Evolutionary conservation across 306 rosid genomes (phyloP).

Genomic region (Leucaena leucocephala): DNA sequence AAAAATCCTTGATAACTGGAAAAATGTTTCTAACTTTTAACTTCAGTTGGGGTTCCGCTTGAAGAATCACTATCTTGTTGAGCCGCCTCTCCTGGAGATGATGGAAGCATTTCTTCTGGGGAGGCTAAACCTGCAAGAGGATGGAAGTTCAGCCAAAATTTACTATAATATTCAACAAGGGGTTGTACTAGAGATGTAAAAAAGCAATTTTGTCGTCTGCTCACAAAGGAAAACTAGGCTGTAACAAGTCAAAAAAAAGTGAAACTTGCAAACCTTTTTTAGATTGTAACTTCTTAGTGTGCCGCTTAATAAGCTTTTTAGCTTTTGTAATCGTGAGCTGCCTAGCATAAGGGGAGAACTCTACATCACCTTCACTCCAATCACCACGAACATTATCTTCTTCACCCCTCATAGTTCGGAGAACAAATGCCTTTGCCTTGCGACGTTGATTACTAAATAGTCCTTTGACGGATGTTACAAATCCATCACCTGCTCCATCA

Average conservation of each 20-base stretch:
- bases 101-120: constrained; percentile 59
- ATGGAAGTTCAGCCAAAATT: constrained; percentile 13
- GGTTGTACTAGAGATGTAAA: neutral
- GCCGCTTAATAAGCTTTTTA: constrained; percentile 78
- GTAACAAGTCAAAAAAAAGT: neutral
- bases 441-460: constrained; percentile 81
- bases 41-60: constrained; percentile 67
- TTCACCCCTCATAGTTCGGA: constrained; percentile 82
- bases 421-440: constrained; percentile 85
- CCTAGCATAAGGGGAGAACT: constrained; percentile 72
- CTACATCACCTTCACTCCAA: constrained; percentile 73
- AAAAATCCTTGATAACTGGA: neutral
- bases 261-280: constrained; percentile 61
- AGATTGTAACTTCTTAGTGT: constrained; percentile 65
- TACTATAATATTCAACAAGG: neutral
- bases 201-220: neutral
- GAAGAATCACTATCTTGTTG: constrained; percentile 79
- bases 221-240: neutral
- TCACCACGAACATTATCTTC: constrained; percentile 69
- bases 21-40: constrained; percentile 44
- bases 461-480: constrained; percentile 91
- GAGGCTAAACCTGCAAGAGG: constrained; percentile 61
- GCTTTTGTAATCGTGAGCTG: constrained; percentile 86
- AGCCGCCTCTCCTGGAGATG: constrained; percentile 57
- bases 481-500: constrained; percentile 98